Conservation (phyloP, 1,284 basidiomycete genomes). For the Flammula alnicola region DNA sequence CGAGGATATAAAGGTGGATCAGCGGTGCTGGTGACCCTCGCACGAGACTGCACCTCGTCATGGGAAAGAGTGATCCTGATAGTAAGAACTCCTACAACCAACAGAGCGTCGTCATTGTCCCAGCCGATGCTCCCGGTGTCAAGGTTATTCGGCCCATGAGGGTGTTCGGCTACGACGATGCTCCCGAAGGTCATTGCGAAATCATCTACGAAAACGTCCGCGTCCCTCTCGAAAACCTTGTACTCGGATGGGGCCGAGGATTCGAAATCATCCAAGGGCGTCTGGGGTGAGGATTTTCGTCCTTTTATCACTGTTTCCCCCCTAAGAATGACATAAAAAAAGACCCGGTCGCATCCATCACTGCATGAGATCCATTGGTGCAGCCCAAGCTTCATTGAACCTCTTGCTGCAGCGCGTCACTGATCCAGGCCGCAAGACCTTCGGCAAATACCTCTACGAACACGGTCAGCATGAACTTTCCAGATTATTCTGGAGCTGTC, state of each 20-base stretch:
- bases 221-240: constrained; percentile 82
- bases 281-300: constrained; percentile 70
- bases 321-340: constrained; percentile 13
- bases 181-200: constrained; percentile 96
- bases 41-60: constrained; percentile 88
- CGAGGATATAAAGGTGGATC: constrained; percentile 75
- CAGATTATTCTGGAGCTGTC: neutral
- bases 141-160: constrained; percentile 90
- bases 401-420: constrained; percentile 92
- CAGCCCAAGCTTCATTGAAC: constrained; percentile 86
- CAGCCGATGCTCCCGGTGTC: constrained; percentile 86
- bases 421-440: constrained; percentile 89
- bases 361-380: constrained; percentile 96
- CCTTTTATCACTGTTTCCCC: neutral
- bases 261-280: constrained; percentile 99
- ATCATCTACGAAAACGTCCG: constrained; percentile 94
- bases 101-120: constrained; percentile 94
- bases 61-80: constrained; percentile 87
- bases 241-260: constrained; percentile 92
- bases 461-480: constrained; percentile 65
- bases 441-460: constrained; percentile 90
- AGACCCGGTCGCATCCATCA: constrained; percentile 97
- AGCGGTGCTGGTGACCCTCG: constrained; percentile 96
- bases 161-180: constrained; percentile 94
- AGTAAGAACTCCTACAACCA: constrained; percentile 79